Base-by-base conservation (phyloP, 179 eudicot species). In the Spergularia azorica region DNA sequence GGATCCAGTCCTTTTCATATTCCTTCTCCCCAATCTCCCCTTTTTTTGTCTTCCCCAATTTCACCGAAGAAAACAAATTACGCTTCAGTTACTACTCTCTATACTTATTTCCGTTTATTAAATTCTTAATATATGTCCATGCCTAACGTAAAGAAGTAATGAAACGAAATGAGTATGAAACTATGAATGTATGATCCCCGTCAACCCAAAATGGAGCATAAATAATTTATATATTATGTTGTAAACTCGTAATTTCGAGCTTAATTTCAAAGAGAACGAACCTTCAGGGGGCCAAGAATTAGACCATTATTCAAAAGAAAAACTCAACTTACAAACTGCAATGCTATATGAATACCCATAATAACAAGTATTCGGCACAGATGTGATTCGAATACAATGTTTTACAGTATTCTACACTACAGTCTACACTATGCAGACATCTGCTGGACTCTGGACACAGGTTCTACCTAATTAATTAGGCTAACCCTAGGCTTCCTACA, bases 401-500 rank as follows among this genome's bases (percentile, higher is more conserved):
- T 66, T 72, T 52, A 54, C 48, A 39, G 43, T 82, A 77, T 55
- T 78, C 81, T 81, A 82, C 73, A 13, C 73, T 70, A 26, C 18
- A 6, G 50, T 46, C 73, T 70, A 26, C 41, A 36, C 39, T 36
- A 36, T 36, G 8, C 61, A 13, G 21, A 6, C 58, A 48, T 20
- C 12, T 20, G 17, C 52, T 66, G 7, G 70, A 41, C 26, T 68
- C 14, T 68, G 18, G 70, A 70, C 61, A 11, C 7, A 61, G 38
- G 56, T 18, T 68, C 80, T 77, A 69, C 20, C 73, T 78, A 77
- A 26, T 74, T 48, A 69, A 57, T 61, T 74, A 70, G 54, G n/a
- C 75, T 74, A 79, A 73, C 62, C 62, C 78, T 74, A 74, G 54
- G n/a, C 52, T 77, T 68, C 73, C 84, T 82, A 82, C 76, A 74